Percentiles rank a stretch among this genome's conserved stretches.
Evolutionary conservation across 768 basidiomycete species (phyloP).

Genomic region (Tricholoma bakamatsutake): DNA sequence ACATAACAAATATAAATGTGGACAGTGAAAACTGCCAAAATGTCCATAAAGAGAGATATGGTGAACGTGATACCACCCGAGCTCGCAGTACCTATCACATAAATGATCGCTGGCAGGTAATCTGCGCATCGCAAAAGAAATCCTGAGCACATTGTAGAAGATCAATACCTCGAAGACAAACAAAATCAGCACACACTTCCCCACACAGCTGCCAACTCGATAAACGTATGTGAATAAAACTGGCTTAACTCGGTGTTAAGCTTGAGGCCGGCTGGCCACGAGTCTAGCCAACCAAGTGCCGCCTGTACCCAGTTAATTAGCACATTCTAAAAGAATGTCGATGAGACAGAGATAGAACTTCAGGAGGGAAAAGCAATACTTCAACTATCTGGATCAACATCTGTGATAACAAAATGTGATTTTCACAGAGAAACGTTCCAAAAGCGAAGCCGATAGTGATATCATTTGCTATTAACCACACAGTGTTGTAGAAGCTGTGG

Average conservation of each 20-base stretch:
- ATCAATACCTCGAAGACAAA: background rate
- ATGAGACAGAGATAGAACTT: background rate
- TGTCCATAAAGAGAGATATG: slow-evolving; percentile 60
- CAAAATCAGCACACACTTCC: slow-evolving; percentile 46
- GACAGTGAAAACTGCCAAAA: slow-evolving; percentile 57
- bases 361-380: slow-evolving; percentile 23
- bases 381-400: slow-evolving; percentile 30
- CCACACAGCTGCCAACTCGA: slow-evolving; percentile 64
- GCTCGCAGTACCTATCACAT: slow-evolving; percentile 32
- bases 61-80: slow-evolving; percentile 57
- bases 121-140: slow-evolving; percentile 19
- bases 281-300: slow-evolving; percentile 77
- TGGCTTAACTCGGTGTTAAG: slow-evolving; percentile 91
- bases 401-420: slow-evolving; percentile 42
- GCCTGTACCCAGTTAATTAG: slow-evolving; percentile 44
- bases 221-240: slow-evolving; percentile 73
- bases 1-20: slow-evolving; percentile 72
- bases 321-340: slow-evolving; percentile 22
- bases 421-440: slow-evolving; percentile 66
- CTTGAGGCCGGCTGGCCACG: slow-evolving; percentile 95
- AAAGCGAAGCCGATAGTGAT: slow-evolving; percentile 76
- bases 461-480: slow-evolving; percentile 92
- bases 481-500: slow-evolving; percentile 78
- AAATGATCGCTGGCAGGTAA: slow-evolving; percentile 24
- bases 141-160: slow-evolving; percentile 11